Evolutionary conservation across 2,329 filamentous ascomycete genomes (phyloP).

Genomic region (Pestalotiopsis sp.): DNA sequence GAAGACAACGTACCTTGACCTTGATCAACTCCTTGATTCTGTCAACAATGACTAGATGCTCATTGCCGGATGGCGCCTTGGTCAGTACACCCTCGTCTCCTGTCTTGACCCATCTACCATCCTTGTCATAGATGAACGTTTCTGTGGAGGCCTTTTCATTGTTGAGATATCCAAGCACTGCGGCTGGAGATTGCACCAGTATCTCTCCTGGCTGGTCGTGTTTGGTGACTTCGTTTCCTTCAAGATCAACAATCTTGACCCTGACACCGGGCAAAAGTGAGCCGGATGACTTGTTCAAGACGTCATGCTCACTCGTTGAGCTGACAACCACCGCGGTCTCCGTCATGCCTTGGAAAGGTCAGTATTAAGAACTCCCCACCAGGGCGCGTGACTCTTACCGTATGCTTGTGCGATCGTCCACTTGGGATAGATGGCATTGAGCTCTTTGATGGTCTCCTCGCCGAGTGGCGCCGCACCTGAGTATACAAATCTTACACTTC

Average conservation of each 20-base stretch:
- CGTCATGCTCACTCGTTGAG: slow-evolving; percentile 59
- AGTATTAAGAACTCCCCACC: slow-evolving; percentile 45
- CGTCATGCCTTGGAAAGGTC: background rate
- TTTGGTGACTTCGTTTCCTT: slow-evolving; percentile 68
- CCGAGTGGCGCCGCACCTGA: slow-evolving; percentile 80
- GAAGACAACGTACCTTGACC: slow-evolving; percentile 40
- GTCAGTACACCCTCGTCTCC: slow-evolving; percentile 80
- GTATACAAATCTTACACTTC: slow-evolving; percentile 64
- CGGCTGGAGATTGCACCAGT: slow-evolving; percentile 72
- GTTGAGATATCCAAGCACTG: slow-evolving; percentile 82
- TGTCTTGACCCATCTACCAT: slow-evolving; percentile 77
- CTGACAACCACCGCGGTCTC: slow-evolving; percentile 25
- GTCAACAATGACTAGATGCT: slow-evolving; percentile 85
- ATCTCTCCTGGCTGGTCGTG: slow-evolving; percentile 75
- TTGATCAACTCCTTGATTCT: slow-evolving; percentile 58
- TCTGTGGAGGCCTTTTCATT: slow-evolving; percentile 81
- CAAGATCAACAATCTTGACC: slow-evolving; percentile 65
- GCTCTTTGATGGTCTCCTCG: slow-evolving; percentile 66
- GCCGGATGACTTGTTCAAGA: slow-evolving; percentile 72
- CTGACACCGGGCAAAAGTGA: slow-evolving; percentile 65
- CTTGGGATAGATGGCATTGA: slow-evolving; percentile 39
- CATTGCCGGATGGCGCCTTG: slow-evolving; percentile 62
- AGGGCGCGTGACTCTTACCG: slow-evolving; percentile 76
- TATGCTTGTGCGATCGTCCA: slow-evolving; percentile 68
- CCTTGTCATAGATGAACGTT: slow-evolving; percentile 68